Evolutionary conservation across 345 rosid species (phyloP).

Genomic region (Citrus unshiu): DNA sequence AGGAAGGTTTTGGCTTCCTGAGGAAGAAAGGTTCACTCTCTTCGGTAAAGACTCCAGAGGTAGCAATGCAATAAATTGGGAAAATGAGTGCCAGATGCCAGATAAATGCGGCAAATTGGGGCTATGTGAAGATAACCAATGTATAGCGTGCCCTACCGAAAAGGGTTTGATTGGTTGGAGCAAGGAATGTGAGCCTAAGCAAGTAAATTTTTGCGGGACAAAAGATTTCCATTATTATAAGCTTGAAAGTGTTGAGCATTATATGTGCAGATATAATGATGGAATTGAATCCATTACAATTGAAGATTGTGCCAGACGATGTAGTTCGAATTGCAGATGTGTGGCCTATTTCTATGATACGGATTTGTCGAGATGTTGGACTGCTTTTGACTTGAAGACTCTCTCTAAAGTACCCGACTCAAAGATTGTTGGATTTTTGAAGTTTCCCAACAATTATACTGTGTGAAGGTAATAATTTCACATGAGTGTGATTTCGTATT

Average conservation of each 20-base stretch:
- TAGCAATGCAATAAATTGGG: not conserved
- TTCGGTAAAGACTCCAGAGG: constrained; percentile 20
- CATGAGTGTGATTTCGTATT: no score
- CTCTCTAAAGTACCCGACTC: constrained; percentile 20
- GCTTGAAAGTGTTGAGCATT: constrained; percentile 54
- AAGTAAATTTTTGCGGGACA: constrained; percentile 26
- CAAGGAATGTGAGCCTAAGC: constrained; percentile 28
- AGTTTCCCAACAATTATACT: no score
- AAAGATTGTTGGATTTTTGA: constrained; percentile 18
- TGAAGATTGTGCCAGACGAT: constrained; percentile 46
- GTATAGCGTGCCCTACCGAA: constrained; percentile 47
- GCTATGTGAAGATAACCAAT: constrained; percentile 41
- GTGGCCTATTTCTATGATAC: constrained; percentile 26
- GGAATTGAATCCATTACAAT: constrained; percentile 32
- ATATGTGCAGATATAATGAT: constrained; percentile 33
- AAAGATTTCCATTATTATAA: constrained; percentile 38
- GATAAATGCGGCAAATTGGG: constrained; percentile 46
- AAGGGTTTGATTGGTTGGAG: constrained; percentile 44
- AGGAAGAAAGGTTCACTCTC: constrained; percentile 41
- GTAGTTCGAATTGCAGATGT: constrained; percentile 53
- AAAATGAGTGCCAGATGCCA: constrained; percentile 38
- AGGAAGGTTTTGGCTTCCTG: constrained; percentile 10
- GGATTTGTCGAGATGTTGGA: constrained; percentile 42
- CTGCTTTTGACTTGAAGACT: constrained; percentile 49
- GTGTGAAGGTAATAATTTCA: no score